Conservation (phyloP, 1,139 yeast genomes). For the Blastobotrys persicus region DNA sequence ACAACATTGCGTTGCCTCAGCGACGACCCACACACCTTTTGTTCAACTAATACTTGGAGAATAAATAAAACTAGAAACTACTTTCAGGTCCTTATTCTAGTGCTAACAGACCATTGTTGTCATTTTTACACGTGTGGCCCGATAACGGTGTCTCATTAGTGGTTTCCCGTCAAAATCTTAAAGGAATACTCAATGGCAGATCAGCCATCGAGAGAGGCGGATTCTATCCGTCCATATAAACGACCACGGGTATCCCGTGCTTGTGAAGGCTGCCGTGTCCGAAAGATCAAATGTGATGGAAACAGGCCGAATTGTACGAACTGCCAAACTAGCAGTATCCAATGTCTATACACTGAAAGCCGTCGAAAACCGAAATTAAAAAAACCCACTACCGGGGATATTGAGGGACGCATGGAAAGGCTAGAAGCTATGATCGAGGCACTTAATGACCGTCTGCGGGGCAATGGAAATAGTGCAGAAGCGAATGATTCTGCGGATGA, state of each 20-base stretch:
- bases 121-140: too few species aligned
- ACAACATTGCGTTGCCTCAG: too few species aligned
- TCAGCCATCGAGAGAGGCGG: background rate
- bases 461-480: too few species aligned
- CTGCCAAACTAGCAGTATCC: constrained; percentile 5
- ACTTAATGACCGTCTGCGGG: background rate
- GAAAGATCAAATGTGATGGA: constrained; percentile 17
- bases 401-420: background rate
- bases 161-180: too few species aligned
- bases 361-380: background rate
- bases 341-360: constrained; percentile 11
- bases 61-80: too few species aligned
- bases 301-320: constrained; percentile 10
- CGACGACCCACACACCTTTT: too few species aligned
- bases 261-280: constrained; percentile 15
- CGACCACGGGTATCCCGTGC: background rate
- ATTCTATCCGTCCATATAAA: background rate
- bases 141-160: too few species aligned
- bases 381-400: background rate
- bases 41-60: too few species aligned
- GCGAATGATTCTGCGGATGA: too few species aligned
- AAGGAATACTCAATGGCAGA: background rate
- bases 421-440: background rate
- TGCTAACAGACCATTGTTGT: too few species aligned
- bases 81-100: too few species aligned